Evolutionary conservation across 768 basidiomycete species (phyloP).

Genomic region (Amanita exitialis): DNA sequence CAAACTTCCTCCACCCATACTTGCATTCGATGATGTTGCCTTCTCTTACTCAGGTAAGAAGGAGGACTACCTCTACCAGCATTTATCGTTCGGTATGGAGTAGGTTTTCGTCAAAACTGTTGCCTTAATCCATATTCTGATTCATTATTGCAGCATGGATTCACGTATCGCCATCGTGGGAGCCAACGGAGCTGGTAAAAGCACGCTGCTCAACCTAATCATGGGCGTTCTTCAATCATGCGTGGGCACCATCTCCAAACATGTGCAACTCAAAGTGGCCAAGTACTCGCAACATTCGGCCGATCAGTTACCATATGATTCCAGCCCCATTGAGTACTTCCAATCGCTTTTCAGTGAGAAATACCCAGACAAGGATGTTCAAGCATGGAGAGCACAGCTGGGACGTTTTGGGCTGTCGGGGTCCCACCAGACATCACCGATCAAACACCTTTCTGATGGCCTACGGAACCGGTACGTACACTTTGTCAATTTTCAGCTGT

Average conservation of each 20-base stretch:
- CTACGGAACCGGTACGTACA: constrained; percentile 77
- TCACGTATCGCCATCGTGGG: constrained; percentile 88
- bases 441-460: constrained; percentile 92
- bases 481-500: background rate
- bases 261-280: constrained; percentile 84
- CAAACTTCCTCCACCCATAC: constrained; percentile 93
- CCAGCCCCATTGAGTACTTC: constrained; percentile 90
- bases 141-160: constrained; percentile 77
- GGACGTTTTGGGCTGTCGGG: constrained; percentile 95
- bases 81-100: constrained; percentile 69
- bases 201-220: constrained; percentile 85
- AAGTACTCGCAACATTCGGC: constrained; percentile 99
- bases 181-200: constrained; percentile 89
- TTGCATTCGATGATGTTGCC: constrained; percentile 91
- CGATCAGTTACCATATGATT: constrained; percentile 94
- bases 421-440: constrained; percentile 86
- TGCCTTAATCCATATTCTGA: constrained; percentile 17
- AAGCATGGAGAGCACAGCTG: constrained; percentile 92
- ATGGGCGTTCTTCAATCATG: constrained; percentile 70
- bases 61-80: constrained; percentile 79
- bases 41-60: constrained; percentile 92
- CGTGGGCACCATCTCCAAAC: constrained; percentile 84
- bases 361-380: constrained; percentile 87
- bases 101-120: constrained; percentile 39
- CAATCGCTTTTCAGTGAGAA: constrained; percentile 68